Conservation (phyloP, 2,329 filamentous ascomycete genomes). For the Lizonia empirigonia region DNA sequence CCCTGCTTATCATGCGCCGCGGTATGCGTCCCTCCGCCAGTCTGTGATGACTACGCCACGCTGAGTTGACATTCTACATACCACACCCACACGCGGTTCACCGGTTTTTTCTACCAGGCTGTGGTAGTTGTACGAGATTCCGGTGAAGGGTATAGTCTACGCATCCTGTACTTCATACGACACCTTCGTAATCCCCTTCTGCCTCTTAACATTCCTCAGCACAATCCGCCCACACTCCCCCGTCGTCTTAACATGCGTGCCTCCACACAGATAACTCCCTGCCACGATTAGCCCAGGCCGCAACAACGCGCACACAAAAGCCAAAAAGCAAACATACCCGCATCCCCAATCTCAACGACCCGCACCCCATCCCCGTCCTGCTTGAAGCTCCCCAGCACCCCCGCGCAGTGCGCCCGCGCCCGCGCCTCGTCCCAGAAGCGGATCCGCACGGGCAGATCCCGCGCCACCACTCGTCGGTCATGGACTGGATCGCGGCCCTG, state of each 20-base stretch:
- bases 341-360: conserved; percentile 71
- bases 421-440: conserved; percentile 71
- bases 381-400: conserved; percentile 49
- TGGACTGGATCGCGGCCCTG: conserved; percentile 60
- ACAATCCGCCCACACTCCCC: conserved; percentile 63
- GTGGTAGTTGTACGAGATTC: too few species aligned
- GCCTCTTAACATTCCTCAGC: conserved; percentile 70
- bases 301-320: too few species aligned
- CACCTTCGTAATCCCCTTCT: conserved; percentile 67
- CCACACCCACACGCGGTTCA: too few species aligned
- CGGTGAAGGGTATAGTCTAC: too few species aligned
- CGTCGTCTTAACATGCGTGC: conserved; percentile 71
- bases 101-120: too few species aligned
- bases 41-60: too few species aligned
- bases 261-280: conserved; percentile 76
- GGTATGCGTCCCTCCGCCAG: too few species aligned
- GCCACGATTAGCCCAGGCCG: too few species aligned
- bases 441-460: conserved; percentile 53
- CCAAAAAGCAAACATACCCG: too few species aligned
- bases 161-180: conserved; percentile 48
- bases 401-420: conserved; percentile 52
- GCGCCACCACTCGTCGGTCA: conserved; percentile 63
- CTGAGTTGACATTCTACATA: too few species aligned
- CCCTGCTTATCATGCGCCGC: too few species aligned
- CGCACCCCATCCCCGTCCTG: conserved; percentile 52